A percentile compares a stretch with the other conserved stretches of the same genome.
phyloP scores from a whole-genome alignment of 2,329 filamentous ascomycete genomes.

The Talaromyces pinophilus region DNA sequence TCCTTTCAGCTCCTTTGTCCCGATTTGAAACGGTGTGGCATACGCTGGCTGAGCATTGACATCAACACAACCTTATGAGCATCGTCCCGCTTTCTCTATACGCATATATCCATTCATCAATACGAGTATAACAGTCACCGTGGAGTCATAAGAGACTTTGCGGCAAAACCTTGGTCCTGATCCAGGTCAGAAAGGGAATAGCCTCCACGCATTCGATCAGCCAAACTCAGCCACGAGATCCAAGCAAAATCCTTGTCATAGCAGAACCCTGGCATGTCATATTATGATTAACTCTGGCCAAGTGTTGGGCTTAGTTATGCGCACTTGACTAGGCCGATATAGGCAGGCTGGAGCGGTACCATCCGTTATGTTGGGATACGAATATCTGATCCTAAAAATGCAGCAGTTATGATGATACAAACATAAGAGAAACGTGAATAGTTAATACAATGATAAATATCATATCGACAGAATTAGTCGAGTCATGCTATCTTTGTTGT shows the following conservation, averaged over 20 bases:
- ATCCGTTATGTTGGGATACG: not conserved
- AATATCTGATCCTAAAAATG: not conserved
- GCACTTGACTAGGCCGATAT: not conserved
- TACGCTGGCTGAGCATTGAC: not conserved
- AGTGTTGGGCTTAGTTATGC: not conserved
- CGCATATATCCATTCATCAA: too few relatives aligned
- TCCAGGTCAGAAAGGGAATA: not conserved
- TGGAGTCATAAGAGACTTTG: not conserved
- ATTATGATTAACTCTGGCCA: not conserved
- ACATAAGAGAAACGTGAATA: not conserved
- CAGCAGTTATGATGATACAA: not conserved
- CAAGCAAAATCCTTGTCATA: not conserved
- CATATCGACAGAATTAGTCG: not conserved
- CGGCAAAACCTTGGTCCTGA: not conserved
- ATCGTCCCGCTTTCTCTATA: too few relatives aligned
- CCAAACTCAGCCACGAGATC: slow-evolving; percentile 3
- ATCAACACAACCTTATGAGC: not conserved
- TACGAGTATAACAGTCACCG: too few relatives aligned
- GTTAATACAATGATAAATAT: not conserved
- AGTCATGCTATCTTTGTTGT: not conserved
- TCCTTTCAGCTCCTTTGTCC: not conserved
- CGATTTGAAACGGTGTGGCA: not conserved
- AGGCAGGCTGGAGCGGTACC: not conserved
- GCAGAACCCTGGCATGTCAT: not conserved
- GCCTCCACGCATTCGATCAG: not conserved